Base-by-base conservation (phyloP, 352 stramenopile genomes). In the Phytophthora multivora region DNA sequence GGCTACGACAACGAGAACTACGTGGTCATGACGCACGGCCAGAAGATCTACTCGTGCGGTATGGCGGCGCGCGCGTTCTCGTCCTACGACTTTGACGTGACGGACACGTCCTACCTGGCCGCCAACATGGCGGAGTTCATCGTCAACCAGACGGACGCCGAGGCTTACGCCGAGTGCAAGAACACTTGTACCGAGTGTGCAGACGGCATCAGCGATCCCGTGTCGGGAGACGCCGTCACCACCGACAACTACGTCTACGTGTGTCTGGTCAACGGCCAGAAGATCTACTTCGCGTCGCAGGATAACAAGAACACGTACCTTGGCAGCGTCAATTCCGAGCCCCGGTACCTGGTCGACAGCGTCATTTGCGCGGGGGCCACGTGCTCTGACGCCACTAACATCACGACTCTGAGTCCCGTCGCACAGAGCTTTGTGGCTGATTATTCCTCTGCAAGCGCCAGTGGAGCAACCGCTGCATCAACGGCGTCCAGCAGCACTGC, bases 231-330 rank as follows among this genome's bases (percentile, higher is more conserved):
- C 39, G 47, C 58, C 11, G 66, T 94, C 43, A 83, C 77, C 4
- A 61, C 59, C 8, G 60, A 72, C 46, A 93, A 86, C 61, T 92
- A 79, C 63, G 72, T 87, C 38, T 89, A 81, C 42, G 72, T 93
- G 26, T 95, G 86, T 58, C 55, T 95, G 21, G 62, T 54, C 9
- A 89, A 89, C 35, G 86, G 80, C 51, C 86, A 95, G 69, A 95
- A 93, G 72, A 80, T 95, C 51, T 95, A 92, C 73, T 95, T 95
- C 54, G 75, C 80, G 25, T 91, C 83, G 18, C 72, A 89, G 48
- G 61, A 56, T 21, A 89, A 71, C 51, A 89, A 88, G 68, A 77
- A 80, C 45, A 47, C 71, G 58, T 95, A 92, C 69, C 55, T 91
- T 9, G 57, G 42, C 39, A 84, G 75, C 30, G 75, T 93, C 25